Evolutionary conservation across 2,329 filamentous ascomycete species (phyloP), one percentile per base, ranked within the genome.

Genomic region (Cercospora sp.): DNA sequence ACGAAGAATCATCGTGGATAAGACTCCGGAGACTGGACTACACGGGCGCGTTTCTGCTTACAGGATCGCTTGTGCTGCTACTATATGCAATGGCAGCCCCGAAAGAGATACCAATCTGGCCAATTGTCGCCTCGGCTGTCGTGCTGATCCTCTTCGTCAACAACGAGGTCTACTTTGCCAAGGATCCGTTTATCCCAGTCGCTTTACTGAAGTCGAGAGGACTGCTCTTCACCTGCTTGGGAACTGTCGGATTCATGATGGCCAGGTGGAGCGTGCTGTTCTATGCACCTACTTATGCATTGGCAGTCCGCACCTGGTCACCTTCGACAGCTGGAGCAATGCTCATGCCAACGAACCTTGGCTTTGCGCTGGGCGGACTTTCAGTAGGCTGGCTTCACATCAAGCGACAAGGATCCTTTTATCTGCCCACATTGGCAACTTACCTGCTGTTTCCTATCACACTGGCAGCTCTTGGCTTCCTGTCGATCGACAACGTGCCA

Each of bases 261-360:
- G 86, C 90, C 1, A 89, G 93, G 66, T 96, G 92, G 92, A 85
- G 85, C 6, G 85, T 96, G 1, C 83, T 96, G 7, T 95, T 93
- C 82, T 96, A 93, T 79, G 86, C 90, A 0, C 92, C 93, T 0
- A 88, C 93, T 53, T 94, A 92, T 74, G 90, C 91, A 36, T 88
- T 95, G 66, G 90, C 91, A 3, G 89, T 95, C 1, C 87, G 89
- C 2, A 87, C 87, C 65, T 90, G 90, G 81, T 80, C 85, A 0
- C 90, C 91, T 0, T 89, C 91, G 0, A 82, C 87, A 1, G 90
- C 91, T 2, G 93, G 92, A 3, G 85, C 90, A 3, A 89, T 94
- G 40, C 85, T 96, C 6, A 87, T 96, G 58, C 92, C 93, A 0
- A 95, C 92, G 0, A 96, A 96, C 78, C 77, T 88, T 5, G 93